Evolutionary conservation across 495 filamentous ascomycete species (phyloP).

Genomic region (Penicillium atrosanguineum): DNA sequence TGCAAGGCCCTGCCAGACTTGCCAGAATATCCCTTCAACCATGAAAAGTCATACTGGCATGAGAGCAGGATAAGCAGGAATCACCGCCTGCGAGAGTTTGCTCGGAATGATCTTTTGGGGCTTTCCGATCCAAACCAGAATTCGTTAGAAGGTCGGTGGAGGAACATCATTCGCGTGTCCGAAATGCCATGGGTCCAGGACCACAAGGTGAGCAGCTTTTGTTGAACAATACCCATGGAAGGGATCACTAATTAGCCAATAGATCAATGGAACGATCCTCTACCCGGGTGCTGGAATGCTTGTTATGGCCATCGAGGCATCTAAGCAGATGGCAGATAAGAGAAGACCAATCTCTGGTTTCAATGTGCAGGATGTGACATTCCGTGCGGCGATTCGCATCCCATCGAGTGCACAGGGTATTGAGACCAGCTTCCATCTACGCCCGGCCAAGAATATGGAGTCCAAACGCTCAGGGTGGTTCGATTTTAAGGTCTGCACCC

Average conservation of each 20-base stretch:
- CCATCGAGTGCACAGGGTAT: too few species aligned
- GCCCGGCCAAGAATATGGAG: too few species aligned
- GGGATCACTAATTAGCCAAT: too few species aligned
- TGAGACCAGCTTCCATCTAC: too few species aligned
- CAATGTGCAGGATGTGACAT: too few species aligned
- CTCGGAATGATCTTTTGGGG: constrained; percentile 24
- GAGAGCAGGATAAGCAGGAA: constrained; percentile 3
- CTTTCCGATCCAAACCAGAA: constrained; percentile 13
- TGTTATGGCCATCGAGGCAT: too few species aligned
- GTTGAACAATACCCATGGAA: too few species aligned
- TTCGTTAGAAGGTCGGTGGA: constrained; percentile 24
- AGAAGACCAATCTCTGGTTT: too few species aligned
- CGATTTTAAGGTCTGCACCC: too few species aligned
- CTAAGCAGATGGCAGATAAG: too few species aligned
- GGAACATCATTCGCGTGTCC: constrained; percentile 19
- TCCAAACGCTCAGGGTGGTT: too few species aligned
- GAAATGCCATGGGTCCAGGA: constrained; percentile 39
- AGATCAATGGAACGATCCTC: constrained; percentile 16
- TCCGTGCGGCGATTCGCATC: too few species aligned
- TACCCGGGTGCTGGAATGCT: constrained; percentile 1
- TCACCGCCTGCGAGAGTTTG: constrained; percentile 8
- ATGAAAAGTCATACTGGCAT: constrained; percentile 12
- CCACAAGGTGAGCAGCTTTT: constrained; percentile 30
- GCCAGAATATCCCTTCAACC: constrained; percentile 41
- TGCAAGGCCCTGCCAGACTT: constrained; percentile 24